Conservation (phyloP, 2,329 filamentous ascomycete genomes). For the Monosporascus sp. region DNA sequence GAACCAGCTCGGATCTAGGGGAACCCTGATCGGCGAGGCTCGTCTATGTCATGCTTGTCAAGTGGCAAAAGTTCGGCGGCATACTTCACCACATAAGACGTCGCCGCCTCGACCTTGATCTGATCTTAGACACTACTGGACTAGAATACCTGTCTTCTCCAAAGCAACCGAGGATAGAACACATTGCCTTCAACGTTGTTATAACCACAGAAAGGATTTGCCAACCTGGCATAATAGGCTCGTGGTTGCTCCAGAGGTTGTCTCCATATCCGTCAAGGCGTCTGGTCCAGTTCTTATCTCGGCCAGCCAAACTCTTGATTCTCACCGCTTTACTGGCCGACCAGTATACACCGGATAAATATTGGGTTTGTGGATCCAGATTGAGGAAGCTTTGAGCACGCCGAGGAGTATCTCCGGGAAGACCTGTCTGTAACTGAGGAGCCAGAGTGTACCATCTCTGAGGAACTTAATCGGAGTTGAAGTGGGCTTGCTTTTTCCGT, state of each 20-base stretch:
- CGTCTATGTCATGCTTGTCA: constrained; percentile 7
- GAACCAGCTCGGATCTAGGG: constrained; percentile 11
- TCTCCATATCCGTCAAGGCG: constrained; percentile 16
- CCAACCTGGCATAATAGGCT: constrained; percentile 12
- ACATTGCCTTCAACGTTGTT: constrained; percentile 9
- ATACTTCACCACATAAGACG: constrained; percentile 16
- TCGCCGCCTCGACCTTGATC: constrained; percentile 10
- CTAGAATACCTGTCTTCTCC: constrained; percentile 1
- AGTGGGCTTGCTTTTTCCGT: constrained; percentile 14
- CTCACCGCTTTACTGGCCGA: constrained; percentile 14
- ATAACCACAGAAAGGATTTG: constrained; percentile 16
- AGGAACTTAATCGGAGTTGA: constrained; percentile 9
- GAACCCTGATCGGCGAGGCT: constrained; percentile 14
- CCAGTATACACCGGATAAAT: constrained; percentile 13
- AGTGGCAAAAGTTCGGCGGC: constrained; percentile 15
- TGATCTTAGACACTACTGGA: constrained; percentile 4
- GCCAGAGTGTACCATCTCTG: constrained; percentile 11
- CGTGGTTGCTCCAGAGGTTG: constrained; percentile 14
- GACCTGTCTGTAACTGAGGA: background rate
- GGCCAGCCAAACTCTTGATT: constrained; percentile 12
- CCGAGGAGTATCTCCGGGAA: background rate
- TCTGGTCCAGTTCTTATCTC: constrained; percentile 13
- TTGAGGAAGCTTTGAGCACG: constrained; percentile 9
- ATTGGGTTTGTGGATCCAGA: constrained; percentile 13
- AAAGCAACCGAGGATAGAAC: constrained; percentile 12